Conservation (phyloP, 2,329 filamentous ascomycete genomes). For the Dothidotthia symphoricarpi region DNA sequence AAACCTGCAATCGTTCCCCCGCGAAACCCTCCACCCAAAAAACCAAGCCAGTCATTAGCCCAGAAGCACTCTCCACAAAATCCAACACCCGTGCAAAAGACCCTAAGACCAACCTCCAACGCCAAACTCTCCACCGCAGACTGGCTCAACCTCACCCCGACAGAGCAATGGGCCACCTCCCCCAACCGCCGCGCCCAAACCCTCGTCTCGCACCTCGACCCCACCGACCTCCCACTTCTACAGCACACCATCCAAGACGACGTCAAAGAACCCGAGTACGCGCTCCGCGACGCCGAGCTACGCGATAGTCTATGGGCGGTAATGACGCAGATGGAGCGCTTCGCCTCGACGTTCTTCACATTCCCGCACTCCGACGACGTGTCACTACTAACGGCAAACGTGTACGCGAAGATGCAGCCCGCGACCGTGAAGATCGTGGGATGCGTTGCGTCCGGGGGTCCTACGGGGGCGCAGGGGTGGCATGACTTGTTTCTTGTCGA, state of each 20-base stretch:
- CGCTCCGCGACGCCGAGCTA: conserved; percentile 25
- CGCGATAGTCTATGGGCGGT: conserved; percentile 22
- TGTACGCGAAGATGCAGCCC: conserved; percentile 5
- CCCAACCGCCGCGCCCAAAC: too few relatives aligned
- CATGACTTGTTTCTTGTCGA: conserved; percentile 20
- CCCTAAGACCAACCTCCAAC: too few relatives aligned
- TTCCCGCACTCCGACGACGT: conserved; percentile 1
- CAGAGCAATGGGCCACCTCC: too few relatives aligned
- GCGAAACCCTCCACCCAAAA: too few relatives aligned
- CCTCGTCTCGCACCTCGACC: too few relatives aligned
- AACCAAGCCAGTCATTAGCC: too few relatives aligned
- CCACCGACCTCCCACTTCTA: too few relatives aligned
- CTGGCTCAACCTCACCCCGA: too few relatives aligned
- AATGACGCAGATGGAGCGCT: conserved; percentile 14
- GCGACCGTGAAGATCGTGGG: conserved; percentile 28
- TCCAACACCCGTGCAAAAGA: too few relatives aligned
- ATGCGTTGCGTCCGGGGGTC: conserved; percentile 26
- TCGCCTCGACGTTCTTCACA: conserved; percentile 13
- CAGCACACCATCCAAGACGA: background rate
- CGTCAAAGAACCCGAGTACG: conserved; percentile 31
- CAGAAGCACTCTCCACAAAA: too few relatives aligned
- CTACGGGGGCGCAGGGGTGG: conserved; percentile 24
- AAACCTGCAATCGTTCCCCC: too few relatives aligned
- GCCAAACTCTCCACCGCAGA: too few relatives aligned
- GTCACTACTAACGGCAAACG: background rate